Evolutionary conservation across 2,329 filamentous ascomycete genomes (phyloP), one percentile per base, ranked within the genome.

Genomic region (Gaeumannomyces sp.): DNA sequence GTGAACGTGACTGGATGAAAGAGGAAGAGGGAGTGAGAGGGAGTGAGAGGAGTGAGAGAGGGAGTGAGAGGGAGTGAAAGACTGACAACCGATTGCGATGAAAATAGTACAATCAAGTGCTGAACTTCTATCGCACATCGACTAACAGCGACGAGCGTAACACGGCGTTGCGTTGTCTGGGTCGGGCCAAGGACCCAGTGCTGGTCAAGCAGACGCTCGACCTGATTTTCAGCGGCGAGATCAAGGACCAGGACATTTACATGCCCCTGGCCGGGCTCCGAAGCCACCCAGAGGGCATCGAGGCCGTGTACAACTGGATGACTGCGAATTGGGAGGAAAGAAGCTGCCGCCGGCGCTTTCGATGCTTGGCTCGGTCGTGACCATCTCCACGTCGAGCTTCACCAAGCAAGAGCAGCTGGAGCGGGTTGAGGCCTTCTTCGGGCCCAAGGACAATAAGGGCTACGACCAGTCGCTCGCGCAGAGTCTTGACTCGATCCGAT

Each of bases 201-300:
- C 85, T 97, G 61, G 94, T 97, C 75, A 81, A 95, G 80, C 86
- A 87, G 67, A 94, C 93, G 3, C 83, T 98, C 19, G 84, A 81
- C 35, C 81, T 97, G 68, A 83, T 93, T 38, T 83, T 93, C 65
- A 87, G 87, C 74, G 86, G 89, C 67, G 89, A 96, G 70, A 90
- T 97, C 77, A 96, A 96, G 81, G 92, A 91, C 69, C 94, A 97
- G 76, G 94, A 98, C 76, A 88, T 97, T 69, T 97, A 97, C 79
- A 87, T 97, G 74, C 93, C 94, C 1, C 85, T 95, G 56, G 85
- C 87, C 45, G 91, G 91, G 10, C 84, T 98, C 33, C 87, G 93
- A 66, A 85, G 85, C 64, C 92, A 96, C 73, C 80, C 87, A 10
- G 86, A 88, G 59, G 94, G 94, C 70, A 90, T 96, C 65, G 81